phyloP scores from a whole-genome alignment of 306 rosid genomes.

The Hylodesmum podocarpum region DNA sequence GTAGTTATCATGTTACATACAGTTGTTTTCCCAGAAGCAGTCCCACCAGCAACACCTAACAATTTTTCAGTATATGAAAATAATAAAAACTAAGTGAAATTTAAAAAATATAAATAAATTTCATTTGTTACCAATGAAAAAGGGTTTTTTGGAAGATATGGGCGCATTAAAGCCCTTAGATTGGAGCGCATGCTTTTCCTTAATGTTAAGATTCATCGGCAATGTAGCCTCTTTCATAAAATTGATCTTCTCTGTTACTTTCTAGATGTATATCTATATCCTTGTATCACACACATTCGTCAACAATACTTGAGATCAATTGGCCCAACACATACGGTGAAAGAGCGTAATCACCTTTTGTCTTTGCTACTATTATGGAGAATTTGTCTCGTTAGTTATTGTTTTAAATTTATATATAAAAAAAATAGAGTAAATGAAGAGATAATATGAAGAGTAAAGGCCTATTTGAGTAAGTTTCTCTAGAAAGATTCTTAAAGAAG shows the following conservation, averaged over 20 bases:
- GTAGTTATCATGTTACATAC: slow-evolving; percentile 80
- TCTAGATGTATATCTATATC: background rate
- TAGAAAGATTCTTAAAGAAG: no score
- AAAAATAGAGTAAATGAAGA: no score
- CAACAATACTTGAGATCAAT: slow-evolving; percentile 14
- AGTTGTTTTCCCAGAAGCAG: slow-evolving; percentile 90
- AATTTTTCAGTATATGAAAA: background rate
- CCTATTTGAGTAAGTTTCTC: no score
- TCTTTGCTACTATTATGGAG: slow-evolving; percentile 28
- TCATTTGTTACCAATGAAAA: slow-evolving; percentile 62
- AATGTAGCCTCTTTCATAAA: background rate
- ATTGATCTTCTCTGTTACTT: slow-evolving; percentile 1
- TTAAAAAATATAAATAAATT: background rate
- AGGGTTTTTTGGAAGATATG: slow-evolving; percentile 54
- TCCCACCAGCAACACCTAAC: slow-evolving; percentile 93
- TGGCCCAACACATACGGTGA: background rate
- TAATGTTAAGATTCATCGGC: background rate
- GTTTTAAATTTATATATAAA: no score
- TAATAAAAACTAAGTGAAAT: background rate
- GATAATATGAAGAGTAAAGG: no score
- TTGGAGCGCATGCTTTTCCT: background rate
- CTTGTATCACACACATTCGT: background rate
- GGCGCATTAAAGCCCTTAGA: slow-evolving; percentile 25
- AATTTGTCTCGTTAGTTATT: slow-evolving; percentile 14
- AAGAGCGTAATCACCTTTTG: background rate